These are phyloP conservation scores for Bipolaris gigantea DNA, from an alignment of 2,329 filamentous ascomycete species.

Conservation along the genomic window DNA sequence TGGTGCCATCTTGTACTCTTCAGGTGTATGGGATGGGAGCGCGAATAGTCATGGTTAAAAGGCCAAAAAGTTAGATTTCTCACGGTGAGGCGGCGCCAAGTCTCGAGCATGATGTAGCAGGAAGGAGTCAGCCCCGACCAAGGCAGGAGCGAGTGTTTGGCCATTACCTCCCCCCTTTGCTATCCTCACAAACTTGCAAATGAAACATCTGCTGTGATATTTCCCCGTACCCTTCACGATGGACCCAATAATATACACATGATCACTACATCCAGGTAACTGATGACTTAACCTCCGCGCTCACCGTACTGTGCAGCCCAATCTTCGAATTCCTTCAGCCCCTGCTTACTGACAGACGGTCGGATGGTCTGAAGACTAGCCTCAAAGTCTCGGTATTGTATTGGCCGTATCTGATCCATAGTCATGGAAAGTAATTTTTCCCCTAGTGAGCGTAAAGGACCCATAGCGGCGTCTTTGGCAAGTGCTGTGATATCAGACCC, in stretches of 20 bases:
- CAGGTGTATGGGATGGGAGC: background rate
- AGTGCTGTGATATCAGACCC: constrained; percentile 95
- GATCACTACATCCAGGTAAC: background rate
- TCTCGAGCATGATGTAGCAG: constrained; percentile 1
- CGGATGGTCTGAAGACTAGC: constrained; percentile 82
- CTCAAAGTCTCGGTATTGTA: constrained; percentile 79
- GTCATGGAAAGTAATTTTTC: constrained; percentile 88
- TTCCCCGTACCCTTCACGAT: background rate
- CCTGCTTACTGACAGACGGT: constrained; percentile 83
- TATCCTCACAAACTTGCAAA: too few relatives aligned
- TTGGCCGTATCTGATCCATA: constrained; percentile 91
- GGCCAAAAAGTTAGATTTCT: background rate
- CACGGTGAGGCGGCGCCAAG: constrained; percentile 4
- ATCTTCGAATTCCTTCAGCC: constrained; percentile 86
- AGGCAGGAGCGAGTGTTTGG: constrained; percentile 1
- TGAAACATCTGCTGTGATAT: background rate
- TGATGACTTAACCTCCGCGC: constrained; percentile 66
- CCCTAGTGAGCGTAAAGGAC: constrained; percentile 83
- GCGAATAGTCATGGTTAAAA: background rate
- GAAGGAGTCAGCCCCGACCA: constrained; percentile 15
- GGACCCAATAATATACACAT: background rate
- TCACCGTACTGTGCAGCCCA: constrained; percentile 96
- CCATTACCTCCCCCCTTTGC: background rate
- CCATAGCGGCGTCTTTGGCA: constrained; percentile 98
- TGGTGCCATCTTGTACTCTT: constrained; percentile 34